These are phyloP conservation scores for Cytospora leucostoma DNA, from an alignment of 2,329 filamentous ascomycete species.

Conservation along the genomic window DNA sequence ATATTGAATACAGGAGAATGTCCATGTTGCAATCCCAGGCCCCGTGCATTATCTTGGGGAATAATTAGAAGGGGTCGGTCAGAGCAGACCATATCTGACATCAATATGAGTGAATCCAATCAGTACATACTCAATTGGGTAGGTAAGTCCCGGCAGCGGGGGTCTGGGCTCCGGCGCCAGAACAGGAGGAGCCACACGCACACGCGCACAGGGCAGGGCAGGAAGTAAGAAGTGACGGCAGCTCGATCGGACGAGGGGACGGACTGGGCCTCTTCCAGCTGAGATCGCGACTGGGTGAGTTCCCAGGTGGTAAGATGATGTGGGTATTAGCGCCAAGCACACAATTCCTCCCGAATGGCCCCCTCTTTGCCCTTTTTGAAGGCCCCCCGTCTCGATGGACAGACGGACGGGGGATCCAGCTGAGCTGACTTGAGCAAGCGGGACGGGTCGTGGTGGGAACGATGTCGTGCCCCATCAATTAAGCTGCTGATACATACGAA, in stretches of 20 bases:
- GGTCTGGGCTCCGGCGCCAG: constrained; percentile 18
- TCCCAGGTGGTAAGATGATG: no score
- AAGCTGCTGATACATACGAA: no score
- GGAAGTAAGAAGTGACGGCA: constrained; percentile 22
- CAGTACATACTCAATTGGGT: neutral
- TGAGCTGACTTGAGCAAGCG: neutral
- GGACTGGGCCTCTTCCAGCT: no score
- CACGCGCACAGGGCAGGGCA: neutral
- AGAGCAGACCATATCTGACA: neutral
- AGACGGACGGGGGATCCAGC: no score
- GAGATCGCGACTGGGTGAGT: no score
- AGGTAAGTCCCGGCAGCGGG: constrained; percentile 9
- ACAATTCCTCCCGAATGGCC: no score
- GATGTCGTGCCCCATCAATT: constrained; percentile 8
- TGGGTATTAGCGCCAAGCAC: no score
- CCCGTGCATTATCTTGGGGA: neutral
- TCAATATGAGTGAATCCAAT: neutral
- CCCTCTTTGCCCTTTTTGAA: no score
- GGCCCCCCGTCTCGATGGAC: no score
- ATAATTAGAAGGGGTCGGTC: neutral
- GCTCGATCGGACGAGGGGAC: neutral
- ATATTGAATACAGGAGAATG: neutral
- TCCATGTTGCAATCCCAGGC: neutral
- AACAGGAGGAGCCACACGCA: neutral
- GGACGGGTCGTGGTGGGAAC: constrained; percentile 21